Evolutionary conservation across 805 yeast species (phyloP), one percentile per base, ranked within the genome.

Genomic region (Pichia cephalocereana): DNA sequence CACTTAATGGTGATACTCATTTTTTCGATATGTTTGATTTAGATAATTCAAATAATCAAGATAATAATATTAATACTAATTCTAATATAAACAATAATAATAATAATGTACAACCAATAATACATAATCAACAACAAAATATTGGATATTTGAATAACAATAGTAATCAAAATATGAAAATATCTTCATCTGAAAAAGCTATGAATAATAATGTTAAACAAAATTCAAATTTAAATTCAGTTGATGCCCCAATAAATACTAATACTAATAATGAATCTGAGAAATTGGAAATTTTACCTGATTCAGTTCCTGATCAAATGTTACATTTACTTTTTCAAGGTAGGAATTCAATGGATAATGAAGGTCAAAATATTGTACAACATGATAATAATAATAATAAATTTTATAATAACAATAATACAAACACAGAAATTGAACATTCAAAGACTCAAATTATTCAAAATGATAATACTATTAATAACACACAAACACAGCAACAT

Each of bases 1-100:
- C 90, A 0, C 64, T 77, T 44, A 76, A 76, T 49, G 81, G 82
- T 44, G 83, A 77, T 50, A 71, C 78, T 6, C 79, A 77, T 48
- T 76, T 78, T 51, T 64, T 79, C 19, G 85, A 80, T 45, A 69
- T 79, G 57, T 70, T 77, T 66, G 67, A 69, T 44, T 55, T 54
- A 8, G 60, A 56, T 18, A 42, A 54, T 55, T n/a, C 56, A 9
- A 46, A 31, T 18, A 15, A 57, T 8, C 23, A 28, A n/a, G 36
- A 41, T 42, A 23, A 19, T 17, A 38, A 10, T 26, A 44, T 11
- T 31, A 3, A 9, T 14, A 11, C 32, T 2, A 30, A 30, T 30
- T 5, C 26, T 6, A 23, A 27, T 38, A 18, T 6, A 6, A 12
- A 38, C 15, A 15, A 3, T 23, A 3, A 38, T 27, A 15, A 3